These are phyloP conservation scores for Firmiana major DNA, from an alignment of 345 rosid species.

Conservation along the genomic window DNA sequence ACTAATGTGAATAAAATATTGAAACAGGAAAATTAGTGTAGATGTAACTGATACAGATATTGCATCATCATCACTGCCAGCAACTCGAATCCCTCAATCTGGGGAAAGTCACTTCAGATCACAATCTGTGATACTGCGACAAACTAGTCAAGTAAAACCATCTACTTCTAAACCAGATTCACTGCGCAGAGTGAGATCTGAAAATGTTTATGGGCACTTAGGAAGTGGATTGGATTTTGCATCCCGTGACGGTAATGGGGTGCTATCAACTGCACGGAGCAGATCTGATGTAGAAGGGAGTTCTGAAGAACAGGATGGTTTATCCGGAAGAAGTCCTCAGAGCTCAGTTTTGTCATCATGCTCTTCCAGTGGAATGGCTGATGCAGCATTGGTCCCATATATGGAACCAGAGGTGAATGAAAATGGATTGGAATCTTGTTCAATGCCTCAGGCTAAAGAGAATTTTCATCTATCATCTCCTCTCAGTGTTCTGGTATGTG, in stretches of 20 bases:
- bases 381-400: conserved; percentile 14
- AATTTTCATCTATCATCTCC: conserved; percentile 39
- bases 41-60: conserved; percentile 29
- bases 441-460: conserved; percentile 19
- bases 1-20: conserved; percentile 12
- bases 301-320: conserved; percentile 39
- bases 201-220: conserved; percentile 28
- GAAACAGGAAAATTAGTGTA: conserved; percentile 40
- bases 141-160: conserved; percentile 24
- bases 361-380: conserved; percentile 31
- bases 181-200: conserved; percentile 31
- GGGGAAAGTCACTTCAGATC: conserved; percentile 35
- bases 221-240: conserved; percentile 13
- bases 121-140: conserved; percentile 24
- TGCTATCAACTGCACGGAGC: conserved; percentile 21
- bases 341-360: conserved; percentile 32
- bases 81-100: conserved; percentile 33
- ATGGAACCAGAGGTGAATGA: conserved; percentile 27
- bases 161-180: conserved; percentile 49
- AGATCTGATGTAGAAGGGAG: conserved; percentile 30
- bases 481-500: conserved; percentile 55
- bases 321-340: conserved; percentile 33
- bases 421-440: conserved; percentile 23
- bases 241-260: conserved; percentile 21
- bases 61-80: conserved; percentile 27